Percentiles rank a stretch among this genome's conserved stretches.
phyloP scores from a whole-genome alignment of 768 basidiomycete genomes.

The Rhodosporidiobolus sp. region DNA sequence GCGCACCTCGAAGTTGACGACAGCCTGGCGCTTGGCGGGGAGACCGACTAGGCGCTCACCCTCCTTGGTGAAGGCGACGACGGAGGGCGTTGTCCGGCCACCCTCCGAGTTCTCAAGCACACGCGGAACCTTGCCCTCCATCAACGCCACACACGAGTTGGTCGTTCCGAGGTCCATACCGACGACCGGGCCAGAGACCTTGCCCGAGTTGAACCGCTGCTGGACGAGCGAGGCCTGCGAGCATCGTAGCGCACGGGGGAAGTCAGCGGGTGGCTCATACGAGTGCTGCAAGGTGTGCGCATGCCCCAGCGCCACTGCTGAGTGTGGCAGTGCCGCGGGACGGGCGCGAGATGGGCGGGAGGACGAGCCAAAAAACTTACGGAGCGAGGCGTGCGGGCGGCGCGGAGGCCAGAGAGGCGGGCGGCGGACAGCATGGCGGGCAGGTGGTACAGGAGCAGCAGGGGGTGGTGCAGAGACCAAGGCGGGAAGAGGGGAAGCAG shows the following conservation, averaged over 20 bases:
- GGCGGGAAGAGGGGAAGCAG: not conserved
- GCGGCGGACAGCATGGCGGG: slow-evolving; percentile 38
- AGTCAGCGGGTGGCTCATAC: not conserved
- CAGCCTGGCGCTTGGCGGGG: slow-evolving; percentile 94
- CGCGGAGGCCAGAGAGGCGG: slow-evolving; percentile 34
- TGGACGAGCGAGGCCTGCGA: slow-evolving; percentile 26
- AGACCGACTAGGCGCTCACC: slow-evolving; percentile 88
- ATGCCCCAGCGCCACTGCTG: too few relatives aligned
- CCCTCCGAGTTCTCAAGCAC: slow-evolving; percentile 98
- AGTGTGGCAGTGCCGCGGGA: too few relatives aligned
- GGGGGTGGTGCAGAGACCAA: not conserved
- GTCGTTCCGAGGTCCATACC: slow-evolving; percentile 41
- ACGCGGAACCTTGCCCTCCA: slow-evolving; percentile 56
- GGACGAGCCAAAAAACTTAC: slow-evolving; percentile 12
- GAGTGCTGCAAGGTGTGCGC: not conserved
- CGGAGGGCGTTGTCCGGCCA: slow-evolving; percentile 94
- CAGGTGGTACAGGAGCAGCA: not conserved
- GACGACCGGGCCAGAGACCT: slow-evolving; percentile 41
- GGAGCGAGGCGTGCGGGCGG: slow-evolving; percentile 33
- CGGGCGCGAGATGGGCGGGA: not conserved
- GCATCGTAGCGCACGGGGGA: not conserved
- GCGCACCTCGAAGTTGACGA: slow-evolving; percentile 80
- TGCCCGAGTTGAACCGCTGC: slow-evolving; percentile 41
- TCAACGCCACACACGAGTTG: slow-evolving; percentile 41
- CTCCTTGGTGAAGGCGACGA: slow-evolving; percentile 97